Conservation (phyloP, 1,284 basidiomycete genomes). For the Agaricales sp. region DNA sequence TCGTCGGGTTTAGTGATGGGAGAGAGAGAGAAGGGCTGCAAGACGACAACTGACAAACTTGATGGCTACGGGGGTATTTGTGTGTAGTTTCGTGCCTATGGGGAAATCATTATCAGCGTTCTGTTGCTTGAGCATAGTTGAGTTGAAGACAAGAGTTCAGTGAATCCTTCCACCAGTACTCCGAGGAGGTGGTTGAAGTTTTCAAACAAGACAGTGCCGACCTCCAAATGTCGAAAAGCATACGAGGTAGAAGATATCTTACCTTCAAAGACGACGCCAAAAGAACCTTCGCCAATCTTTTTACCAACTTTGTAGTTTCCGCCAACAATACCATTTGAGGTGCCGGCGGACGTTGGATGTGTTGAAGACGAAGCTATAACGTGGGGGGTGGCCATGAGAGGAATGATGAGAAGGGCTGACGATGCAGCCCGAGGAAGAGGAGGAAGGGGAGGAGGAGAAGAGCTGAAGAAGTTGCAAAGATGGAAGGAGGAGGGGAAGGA, state of each 20-base stretch:
- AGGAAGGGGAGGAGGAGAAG: background rate
- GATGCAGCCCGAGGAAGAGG: background rate
- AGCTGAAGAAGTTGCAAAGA: too few species aligned
- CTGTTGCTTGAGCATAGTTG: conserved; percentile 1
- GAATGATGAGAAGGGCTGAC: background rate
- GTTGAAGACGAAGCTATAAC: conserved; percentile 64
- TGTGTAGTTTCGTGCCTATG: conserved; percentile 79
- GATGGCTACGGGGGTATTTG: conserved; percentile 90
- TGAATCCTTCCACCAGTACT: too few species aligned
- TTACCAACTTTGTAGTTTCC: conserved; percentile 72
- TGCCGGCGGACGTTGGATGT: conserved; percentile 42
- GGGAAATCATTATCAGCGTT: background rate
- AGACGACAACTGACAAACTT: conserved; percentile 60
- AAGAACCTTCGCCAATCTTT: conserved; percentile 83
- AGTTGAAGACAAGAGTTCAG: background rate
- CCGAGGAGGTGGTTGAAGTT: conserved; percentile 4
- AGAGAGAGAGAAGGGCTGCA: background rate
- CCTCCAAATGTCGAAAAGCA: too few species aligned
- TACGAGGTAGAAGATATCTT: conserved; percentile 10
- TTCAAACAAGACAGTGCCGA: conserved; percentile 3
- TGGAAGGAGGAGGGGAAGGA: background rate
- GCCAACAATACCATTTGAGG: conserved; percentile 63
- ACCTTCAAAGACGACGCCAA: conserved; percentile 80
- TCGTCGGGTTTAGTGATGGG: background rate
- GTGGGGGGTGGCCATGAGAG: conserved; percentile 60